Base-by-base conservation (phyloP, 805 yeast species). In the Wickerhamomyces mucosus region DNA sequence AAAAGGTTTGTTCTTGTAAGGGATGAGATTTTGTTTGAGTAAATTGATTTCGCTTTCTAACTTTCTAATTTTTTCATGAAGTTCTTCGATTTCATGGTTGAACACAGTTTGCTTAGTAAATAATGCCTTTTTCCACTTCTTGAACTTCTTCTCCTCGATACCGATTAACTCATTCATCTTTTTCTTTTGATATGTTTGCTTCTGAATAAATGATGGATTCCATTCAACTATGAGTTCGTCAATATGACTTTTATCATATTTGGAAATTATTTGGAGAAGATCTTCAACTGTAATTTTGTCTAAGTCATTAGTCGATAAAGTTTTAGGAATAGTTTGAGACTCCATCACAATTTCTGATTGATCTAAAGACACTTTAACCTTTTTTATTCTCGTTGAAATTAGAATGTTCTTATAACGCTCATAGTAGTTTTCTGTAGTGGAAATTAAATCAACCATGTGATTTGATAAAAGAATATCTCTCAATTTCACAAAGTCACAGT, bases 371-470 rank as follows among this genome's bases (percentile, higher is more conserved):
- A n/a, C n/a, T 31, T 43, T 48, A 2, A 54, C 51, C 21, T 49
- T 43, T 15, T 42, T 36, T 16, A 58, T 37, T 35, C 82, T 61
- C 9, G 69, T 61, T 32, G 58, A 62, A 58, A 81, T 61, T 46
- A 78, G 69, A 28, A 64, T 65, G 15, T 61, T 51, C 27, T 95
- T 70, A 57, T 73, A 84, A 21, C 63, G 64, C 43, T 80, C 94
- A 56, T 78, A 85, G 50, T 80, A 53, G n/a, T 64, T 62, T 44
- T 85, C 89, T 6, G 94, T 83, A 7, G 85, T 65, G n/a, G 61
- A 50, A 25, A 84, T 74, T 42, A 88, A 67, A 48, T 86, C 95
- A 30, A 81, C 68, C 79, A 84, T 70, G 54, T 83, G 70, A 15
- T 75, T 67, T 16, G 77, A 67, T 56, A 88, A 63, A 29, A 88